Evolutionary conservation across 1,139 yeast genomes (phyloP).

Genomic region (Suhomyces taliae): DNA sequence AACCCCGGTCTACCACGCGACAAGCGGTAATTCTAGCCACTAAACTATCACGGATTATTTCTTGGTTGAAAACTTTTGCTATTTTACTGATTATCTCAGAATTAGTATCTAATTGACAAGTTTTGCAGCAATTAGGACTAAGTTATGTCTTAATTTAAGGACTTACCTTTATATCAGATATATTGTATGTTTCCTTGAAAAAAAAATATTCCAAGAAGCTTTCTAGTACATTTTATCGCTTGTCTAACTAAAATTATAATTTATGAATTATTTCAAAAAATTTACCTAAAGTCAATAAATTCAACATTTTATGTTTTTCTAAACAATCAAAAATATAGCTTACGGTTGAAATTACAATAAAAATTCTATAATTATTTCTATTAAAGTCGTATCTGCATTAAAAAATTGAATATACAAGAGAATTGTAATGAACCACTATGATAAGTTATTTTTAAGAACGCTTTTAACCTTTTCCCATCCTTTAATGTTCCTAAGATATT

Average conservation of each 20-base stretch:
- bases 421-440: conserved; percentile 1
- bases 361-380: background rate
- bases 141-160: no score
- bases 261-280: no score
- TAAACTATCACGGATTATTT: conserved; percentile 41
- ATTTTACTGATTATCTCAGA: background rate
- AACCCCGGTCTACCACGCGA: conserved; percentile 70
- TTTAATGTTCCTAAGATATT: conserved; percentile 36
- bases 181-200: no score
- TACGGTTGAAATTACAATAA: no score
- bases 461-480: conserved; percentile 49
- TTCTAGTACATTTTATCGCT: no score
- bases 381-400: conserved; percentile 2
- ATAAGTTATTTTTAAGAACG: conserved; percentile 28
- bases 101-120: background rate
- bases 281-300: no score
- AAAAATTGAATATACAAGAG: background rate
- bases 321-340: no score
- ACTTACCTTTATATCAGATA: no score
- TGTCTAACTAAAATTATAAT: no score
- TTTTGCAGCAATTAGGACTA: no score
- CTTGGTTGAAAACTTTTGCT: background rate
- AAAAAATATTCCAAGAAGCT: no score
- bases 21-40: conserved; percentile 50
- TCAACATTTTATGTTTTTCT: no score